Conservation (phyloP, 108 stramenopile genomes). For the Nitzschia palea region DNA sequence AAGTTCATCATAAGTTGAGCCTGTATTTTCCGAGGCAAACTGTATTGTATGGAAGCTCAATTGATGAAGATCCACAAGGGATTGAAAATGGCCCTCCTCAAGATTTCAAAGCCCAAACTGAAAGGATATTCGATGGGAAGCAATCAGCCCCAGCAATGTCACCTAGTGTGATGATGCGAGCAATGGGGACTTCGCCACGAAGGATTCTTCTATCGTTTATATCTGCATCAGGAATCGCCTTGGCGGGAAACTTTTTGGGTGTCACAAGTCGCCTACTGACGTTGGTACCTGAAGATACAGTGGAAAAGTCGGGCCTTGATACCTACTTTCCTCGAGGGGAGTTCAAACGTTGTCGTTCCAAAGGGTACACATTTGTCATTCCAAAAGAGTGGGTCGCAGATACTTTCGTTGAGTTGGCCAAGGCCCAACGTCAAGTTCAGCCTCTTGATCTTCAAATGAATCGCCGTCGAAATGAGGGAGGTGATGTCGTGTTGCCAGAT, state of each 20-base stretch:
- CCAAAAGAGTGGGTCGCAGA: slow-evolving; percentile 87
- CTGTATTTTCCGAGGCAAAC: too few relatives aligned
- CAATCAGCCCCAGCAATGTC: slow-evolving; percentile 1
- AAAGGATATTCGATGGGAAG: too few relatives aligned
- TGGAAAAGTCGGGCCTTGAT: slow-evolving; percentile 63
- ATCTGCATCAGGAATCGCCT: slow-evolving; percentile 62
- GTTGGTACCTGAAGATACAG: slow-evolving; percentile 51
- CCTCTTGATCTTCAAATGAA: slow-evolving; percentile 63
- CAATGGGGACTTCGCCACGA: slow-evolving; percentile 70
- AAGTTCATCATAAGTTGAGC: too few relatives aligned
- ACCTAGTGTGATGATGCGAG: slow-evolving; percentile 43
- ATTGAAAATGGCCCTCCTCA: too few relatives aligned
- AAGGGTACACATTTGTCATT: slow-evolving; percentile 65
- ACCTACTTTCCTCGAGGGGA: slow-evolving; percentile 65
- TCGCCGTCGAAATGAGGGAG: background rate
- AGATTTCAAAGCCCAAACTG: too few relatives aligned
- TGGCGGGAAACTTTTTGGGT: slow-evolving; percentile 72
- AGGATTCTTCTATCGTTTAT: slow-evolving; percentile 42
- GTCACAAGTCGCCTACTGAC: slow-evolving; percentile 59
- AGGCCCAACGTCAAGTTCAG: slow-evolving; percentile 52
- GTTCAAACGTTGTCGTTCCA: slow-evolving; percentile 55
- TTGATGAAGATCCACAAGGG: too few relatives aligned
- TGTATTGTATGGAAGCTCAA: too few relatives aligned
- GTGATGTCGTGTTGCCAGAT: slow-evolving; percentile 34
- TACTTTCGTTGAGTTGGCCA: slow-evolving; percentile 68